Conservation (phyloP, 148 eudicot genomes). For the Dysphania ambrosioides region DNA sequence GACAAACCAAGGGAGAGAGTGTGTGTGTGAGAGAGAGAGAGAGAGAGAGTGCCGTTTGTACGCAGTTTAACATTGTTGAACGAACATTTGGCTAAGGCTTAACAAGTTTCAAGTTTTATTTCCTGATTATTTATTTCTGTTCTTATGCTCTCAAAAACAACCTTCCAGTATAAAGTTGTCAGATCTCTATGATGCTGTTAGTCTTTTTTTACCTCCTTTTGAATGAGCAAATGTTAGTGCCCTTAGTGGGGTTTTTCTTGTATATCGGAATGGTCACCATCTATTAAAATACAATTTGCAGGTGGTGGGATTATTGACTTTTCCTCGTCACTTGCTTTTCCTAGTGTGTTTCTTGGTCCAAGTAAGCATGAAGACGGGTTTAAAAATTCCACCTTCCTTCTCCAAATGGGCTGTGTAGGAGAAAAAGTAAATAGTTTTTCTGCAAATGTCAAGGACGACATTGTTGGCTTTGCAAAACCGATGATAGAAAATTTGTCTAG, state of each 20-base stretch:
- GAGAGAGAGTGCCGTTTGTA: background rate
- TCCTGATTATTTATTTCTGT: background rate
- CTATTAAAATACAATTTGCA: constrained; percentile 26
- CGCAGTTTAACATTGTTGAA: background rate
- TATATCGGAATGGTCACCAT: background rate
- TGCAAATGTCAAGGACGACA: constrained; percentile 11
- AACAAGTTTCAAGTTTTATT: background rate
- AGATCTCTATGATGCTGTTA: background rate
- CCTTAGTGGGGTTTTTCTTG: background rate
- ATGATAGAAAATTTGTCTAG: constrained; percentile 9
- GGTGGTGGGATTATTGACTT: constrained; percentile 31
- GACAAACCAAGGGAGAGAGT: background rate
- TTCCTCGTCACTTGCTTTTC: constrained; percentile 34
- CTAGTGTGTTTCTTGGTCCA: constrained; percentile 24
- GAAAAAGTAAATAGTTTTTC: constrained; percentile 8
- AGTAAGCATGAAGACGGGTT: constrained; percentile 17
- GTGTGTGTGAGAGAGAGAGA: too few relatives aligned
- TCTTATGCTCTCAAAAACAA: background rate
- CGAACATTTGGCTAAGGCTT: background rate
- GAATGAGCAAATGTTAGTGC: background rate
- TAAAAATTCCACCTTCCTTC: constrained; percentile 15
- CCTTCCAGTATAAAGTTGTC: constrained; percentile 2
- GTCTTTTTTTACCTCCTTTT: background rate
- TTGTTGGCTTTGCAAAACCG: constrained; percentile 16
- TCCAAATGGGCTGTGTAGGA: constrained; percentile 13